phyloP scores from a whole-genome alignment of 495 filamentous ascomycete species.

The Astrothelium subdiscretum region DNA sequence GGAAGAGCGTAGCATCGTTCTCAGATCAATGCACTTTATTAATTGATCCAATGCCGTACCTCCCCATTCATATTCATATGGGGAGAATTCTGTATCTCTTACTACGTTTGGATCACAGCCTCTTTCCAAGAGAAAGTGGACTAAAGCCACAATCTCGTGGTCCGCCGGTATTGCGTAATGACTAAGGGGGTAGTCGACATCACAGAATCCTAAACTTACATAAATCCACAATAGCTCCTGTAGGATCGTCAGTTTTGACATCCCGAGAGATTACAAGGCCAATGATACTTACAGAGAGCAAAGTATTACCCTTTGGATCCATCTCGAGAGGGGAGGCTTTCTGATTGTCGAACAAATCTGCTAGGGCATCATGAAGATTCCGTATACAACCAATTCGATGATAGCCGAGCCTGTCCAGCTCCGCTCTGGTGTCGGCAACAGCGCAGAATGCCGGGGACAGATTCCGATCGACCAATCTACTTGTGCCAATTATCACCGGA shows the following conservation, averaged over 20 bases:
- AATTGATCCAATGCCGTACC: background rate
- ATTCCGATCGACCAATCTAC: slow-evolving; percentile 2
- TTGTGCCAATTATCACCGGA: slow-evolving; percentile 7
- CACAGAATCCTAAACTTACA: too few relatives aligned
- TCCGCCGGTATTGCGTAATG: background rate
- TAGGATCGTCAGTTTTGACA: too few relatives aligned
- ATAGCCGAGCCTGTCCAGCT: background rate
- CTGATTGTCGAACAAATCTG: slow-evolving; percentile 2
- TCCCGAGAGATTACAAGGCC: background rate
- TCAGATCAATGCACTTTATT: too few relatives aligned
- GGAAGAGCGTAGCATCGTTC: too few relatives aligned
- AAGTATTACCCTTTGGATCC: slow-evolving; percentile 1
- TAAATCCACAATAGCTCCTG: background rate
- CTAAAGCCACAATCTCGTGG: slow-evolving; percentile 3
- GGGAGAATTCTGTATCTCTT: background rate
- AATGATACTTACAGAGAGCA: slow-evolving; percentile 1
- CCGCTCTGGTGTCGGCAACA: background rate
- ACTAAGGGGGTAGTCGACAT: too few relatives aligned
- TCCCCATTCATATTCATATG: background rate
- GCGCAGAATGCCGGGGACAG: slow-evolving; percentile 1
- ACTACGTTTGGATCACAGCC: slow-evolving; percentile 5
- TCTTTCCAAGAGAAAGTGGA: slow-evolving; percentile 5
- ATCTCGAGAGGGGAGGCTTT: slow-evolving; percentile 2
- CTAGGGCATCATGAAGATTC: slow-evolving; percentile 3
- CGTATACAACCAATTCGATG: slow-evolving; percentile 5